These are phyloP conservation scores for Colletotrichum aenigma DNA, from an alignment of 2,329 filamentous ascomycete species.

Conservation along the genomic window DNA sequence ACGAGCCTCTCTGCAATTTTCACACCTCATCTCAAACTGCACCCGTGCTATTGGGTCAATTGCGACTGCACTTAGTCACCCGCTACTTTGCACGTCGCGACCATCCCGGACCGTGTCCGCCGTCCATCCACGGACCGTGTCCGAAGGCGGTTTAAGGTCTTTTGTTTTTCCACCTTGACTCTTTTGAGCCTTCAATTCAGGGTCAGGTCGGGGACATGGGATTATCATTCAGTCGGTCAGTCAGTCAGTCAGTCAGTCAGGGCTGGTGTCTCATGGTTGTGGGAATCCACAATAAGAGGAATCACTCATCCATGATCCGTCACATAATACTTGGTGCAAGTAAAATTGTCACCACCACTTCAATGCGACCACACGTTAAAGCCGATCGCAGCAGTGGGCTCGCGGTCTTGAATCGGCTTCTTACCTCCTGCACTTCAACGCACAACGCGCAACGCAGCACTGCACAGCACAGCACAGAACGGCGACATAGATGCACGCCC, in stretches of 20 bases:
- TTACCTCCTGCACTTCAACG: neutral
- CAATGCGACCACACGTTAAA: neutral
- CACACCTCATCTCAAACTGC: conserved; percentile 18
- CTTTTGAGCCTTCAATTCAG: neutral
- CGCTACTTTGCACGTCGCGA: neutral
- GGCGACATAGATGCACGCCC: neutral
- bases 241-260: neutral
- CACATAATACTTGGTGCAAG: neutral
- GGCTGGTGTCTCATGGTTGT: neutral
- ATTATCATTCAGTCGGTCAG: neutral
- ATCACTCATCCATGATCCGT: neutral
- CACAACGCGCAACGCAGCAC: neutral
- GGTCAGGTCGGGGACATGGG: neutral
- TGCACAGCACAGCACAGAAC: neutral
- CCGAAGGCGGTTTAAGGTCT: neutral
- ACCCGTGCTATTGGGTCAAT: conserved; percentile 15
- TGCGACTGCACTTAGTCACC: conserved; percentile 6
- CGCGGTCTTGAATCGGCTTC: neutral
- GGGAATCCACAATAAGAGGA: neutral
- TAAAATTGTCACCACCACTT: neutral
- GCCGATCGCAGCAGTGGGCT: neutral
- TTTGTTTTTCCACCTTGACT: neutral
- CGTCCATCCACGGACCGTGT: neutral
- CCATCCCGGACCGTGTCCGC: neutral
- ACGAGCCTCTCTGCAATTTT: conserved; percentile 18